Base-by-base conservation (phyloP, 106 monocot genomes). In the Dendrobium catenatum region DNA sequence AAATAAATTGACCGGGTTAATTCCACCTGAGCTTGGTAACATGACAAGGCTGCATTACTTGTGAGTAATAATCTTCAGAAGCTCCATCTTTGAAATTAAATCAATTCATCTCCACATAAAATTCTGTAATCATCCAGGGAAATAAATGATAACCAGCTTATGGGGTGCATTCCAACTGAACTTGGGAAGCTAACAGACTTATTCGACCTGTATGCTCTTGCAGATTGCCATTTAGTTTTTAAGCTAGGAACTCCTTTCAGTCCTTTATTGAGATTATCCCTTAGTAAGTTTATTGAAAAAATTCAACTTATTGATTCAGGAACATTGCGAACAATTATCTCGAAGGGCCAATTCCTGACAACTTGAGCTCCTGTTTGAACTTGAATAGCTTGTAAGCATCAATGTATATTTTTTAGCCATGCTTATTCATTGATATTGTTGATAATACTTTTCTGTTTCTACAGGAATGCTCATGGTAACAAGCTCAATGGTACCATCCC, bases 11-110 rank as follows among this genome's bases (percentile, higher is more conserved):
- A 88, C 82, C 49, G 98, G 98, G 9, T 49, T 89, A 20, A 98
- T 98, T 82, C 98, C 98, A 0, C 98, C 95, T 1, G 93, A 98
- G 84, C 93, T 98, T 80, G 98, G 98, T 41, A 95, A 95, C 84
- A 93, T 98, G 98, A 85, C 88, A 22, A 91, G 86, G 24, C 91
- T 98, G 80, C 90, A 95, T 72, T 98, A 98, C 78, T 68, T 98
- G 98, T 98, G 87, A 87, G 88, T 18, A 73, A 42, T 59, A 29
- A 6, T 11, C 59, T 75, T 74, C 41, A n/a, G 5, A 27, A 9
- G 19, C 66, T 73, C 18, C 29, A 27, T 81, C 55, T 37, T 24
- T 11, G 66, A 9, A 70, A 9, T 85, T 31, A 10, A 58, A 44
- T 3, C 16, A 17, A 9, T 49, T 8, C 42, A 17, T 76, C 22